Evolutionary conservation across 306 rosid genomes (phyloP), one percentile per base, ranked within the genome.

Genomic region (Aeschynomene evenia): DNA sequence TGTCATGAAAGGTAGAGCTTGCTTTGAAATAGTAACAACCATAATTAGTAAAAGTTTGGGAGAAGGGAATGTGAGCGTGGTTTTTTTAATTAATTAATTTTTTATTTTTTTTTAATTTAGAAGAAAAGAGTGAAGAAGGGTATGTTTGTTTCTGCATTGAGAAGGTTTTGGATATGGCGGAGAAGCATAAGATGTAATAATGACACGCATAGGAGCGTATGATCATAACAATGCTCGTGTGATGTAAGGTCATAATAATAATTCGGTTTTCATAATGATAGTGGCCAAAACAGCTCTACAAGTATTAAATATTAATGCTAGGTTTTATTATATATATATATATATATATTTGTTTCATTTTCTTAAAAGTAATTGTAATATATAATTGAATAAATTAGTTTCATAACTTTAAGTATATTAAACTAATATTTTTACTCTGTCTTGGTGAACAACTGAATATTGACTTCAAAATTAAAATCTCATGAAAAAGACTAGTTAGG

Each of bases 181-280:
- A 34, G 63, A 77, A 64, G 8, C 63, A 64, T 5, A 13, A 19
- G 18, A 4, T 48, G 24, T 48, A 66, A 72, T 65, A 49, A 78
- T 78, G 68, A 49, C 45, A 65, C 59, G 20, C 74, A 54, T 34
- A 53, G 76, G 43, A 14, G 15, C 19, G 9, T 54, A 52, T 66
- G 39, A 70, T 63, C n/a, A 69, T 62, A 18, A 61, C 66, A 40
- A 9, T 2, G 55, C 31, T 50, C 39, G 55, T 68, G 70, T 26
- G 3, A 37, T 49, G 63, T 52, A 59, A 36, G 11, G 75, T 76
- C 24, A 68, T 68, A 60, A 76, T 76, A 24, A 68, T 68, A 60
- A 76, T 76, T 68, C 8, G 20, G 70, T 59, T 76, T 75, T 57
- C 54, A 19, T 22, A 33, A 45, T 45, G 52, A 46, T 66, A 31